phyloP scores from a whole-genome alignment of 495 filamentous ascomycete species.

The Pyrenula massariospora region DNA sequence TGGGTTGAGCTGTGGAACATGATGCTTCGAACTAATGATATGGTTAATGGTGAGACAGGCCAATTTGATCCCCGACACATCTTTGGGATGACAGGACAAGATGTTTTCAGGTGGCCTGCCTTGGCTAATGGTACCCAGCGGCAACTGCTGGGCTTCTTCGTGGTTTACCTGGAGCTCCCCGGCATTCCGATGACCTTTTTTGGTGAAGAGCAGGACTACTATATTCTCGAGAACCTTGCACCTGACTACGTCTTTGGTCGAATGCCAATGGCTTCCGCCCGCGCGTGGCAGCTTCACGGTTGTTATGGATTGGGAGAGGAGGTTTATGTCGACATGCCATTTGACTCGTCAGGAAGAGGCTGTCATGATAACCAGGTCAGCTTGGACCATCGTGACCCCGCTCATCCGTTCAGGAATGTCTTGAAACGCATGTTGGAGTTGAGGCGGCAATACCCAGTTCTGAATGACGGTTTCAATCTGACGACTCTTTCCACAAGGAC shows the following conservation, averaged over 20 bases:
- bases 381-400: slow-evolving; percentile 39
- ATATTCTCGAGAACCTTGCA: slow-evolving; percentile 36
- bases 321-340: slow-evolving; percentile 32
- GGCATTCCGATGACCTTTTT: slow-evolving; percentile 36
- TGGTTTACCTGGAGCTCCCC: slow-evolving; percentile 32
- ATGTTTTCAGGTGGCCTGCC: slow-evolving; percentile 41
- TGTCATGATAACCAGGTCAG: slow-evolving; percentile 37
- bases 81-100: slow-evolving; percentile 39
- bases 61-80: slow-evolving; percentile 39
- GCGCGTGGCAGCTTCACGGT: slow-evolving; percentile 39
- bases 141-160: slow-evolving; percentile 31
- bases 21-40: slow-evolving; percentile 31
- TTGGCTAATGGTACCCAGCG: slow-evolving; percentile 34
- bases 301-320: slow-evolving; percentile 35
- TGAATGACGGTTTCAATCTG: slow-evolving; percentile 35
- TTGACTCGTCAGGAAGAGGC: slow-evolving; percentile 26
- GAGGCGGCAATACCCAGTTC: slow-evolving; percentile 30
- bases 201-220: slow-evolving; percentile 43
- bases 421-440: slow-evolving; percentile 37
- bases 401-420: slow-evolving; percentile 36
- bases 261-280: slow-evolving; percentile 33
- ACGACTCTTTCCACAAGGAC: slow-evolving; percentile 30
- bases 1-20: slow-evolving; percentile 32
- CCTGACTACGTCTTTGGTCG: slow-evolving; percentile 39
- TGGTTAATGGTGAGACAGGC: slow-evolving; percentile 36